phyloP scores from a whole-genome alignment of 345 rosid species.

The Lagerstroemia speciosa region DNA sequence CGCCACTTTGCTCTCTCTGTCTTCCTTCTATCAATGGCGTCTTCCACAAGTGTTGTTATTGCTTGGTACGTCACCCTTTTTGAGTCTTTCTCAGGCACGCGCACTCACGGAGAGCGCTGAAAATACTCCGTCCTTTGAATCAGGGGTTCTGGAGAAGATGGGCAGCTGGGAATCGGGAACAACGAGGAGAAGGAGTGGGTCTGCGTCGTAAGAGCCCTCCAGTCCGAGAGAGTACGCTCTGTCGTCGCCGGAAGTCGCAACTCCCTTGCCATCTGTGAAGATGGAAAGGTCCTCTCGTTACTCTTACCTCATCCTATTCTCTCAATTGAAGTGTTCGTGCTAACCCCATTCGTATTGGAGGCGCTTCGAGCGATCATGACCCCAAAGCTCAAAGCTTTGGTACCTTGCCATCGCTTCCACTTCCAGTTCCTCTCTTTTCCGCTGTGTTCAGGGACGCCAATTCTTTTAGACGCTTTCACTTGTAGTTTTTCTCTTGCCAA shows the following conservation, averaged over 20 bases:
- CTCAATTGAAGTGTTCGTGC: neutral
- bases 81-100: neutral
- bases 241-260: constrained; percentile 96
- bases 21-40: neutral
- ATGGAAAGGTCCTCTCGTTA: constrained; percentile 58
- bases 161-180: constrained; percentile 81
- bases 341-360: neutral
- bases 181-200: constrained; percentile 79
- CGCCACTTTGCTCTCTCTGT: neutral
- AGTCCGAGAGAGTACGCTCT: constrained; percentile 57
- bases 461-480: neutral
- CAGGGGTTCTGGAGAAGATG: constrained; percentile 99
- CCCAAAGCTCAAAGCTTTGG: neutral
- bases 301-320: constrained; percentile 4
- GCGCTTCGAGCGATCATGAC: neutral
- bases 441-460: no score
- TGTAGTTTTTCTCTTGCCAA: neutral
- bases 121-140: neutral
- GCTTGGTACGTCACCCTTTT: constrained; percentile 3
- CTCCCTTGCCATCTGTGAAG: constrained; percentile 95
- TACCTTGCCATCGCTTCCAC: neutral
- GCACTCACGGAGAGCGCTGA: neutral
- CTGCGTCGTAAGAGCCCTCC: constrained; percentile 59
- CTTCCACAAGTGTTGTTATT: constrained; percentile 8
- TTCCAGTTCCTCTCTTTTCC: no score